Base-by-base conservation (phyloP, 2,329 filamentous ascomycete genomes). In the Fusarium xylarioides region DNA sequence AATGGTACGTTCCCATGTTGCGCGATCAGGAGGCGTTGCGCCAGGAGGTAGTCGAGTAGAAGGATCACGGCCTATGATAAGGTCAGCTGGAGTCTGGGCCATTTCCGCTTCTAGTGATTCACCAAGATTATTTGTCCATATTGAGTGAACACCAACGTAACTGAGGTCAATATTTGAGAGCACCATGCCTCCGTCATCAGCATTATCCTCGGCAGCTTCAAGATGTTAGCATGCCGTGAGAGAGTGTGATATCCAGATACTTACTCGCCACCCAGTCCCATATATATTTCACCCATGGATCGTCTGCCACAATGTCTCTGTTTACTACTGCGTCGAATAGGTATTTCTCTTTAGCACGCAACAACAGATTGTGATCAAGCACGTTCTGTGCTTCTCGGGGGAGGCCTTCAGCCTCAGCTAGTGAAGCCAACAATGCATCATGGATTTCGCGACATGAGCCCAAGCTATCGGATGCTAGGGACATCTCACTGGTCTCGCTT, bases 211-310 rank as follows among this genome's bases (percentile, higher is more conserved):
- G 4, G 91, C 90, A 68, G 88, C 90, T 89, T 50, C 53, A 50
- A 54, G 26, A 40, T 18, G 11, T 54, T n/a, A 54, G 50, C 18
- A 40, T 30, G 23, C 26, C 26, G 19, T 40, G 35, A n/a, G 26
- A 16, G 10, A 54, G 35, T 30, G 34, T 42, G 12, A 54, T 18
- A n/a, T 30, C 19, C 21, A 15, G 16, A n/a, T 18, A 86, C 84
- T 78, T 77, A 90, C 92, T 90, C 66, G 88, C 86, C 53, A 95
- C 86, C 86, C 93, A 93, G 52, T 90, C 88, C 94, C 94, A 97
- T n/a, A 93, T 84, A 63, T 93, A 91, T 64, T 90, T 87, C n/a
- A 95, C 84, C 89, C 92, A 93, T 35, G 88, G 89, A 76, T 95
- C 91, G 68, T 94, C 92, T 11, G 86, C 84, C 3, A 93, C 87